These are phyloP conservation scores for Lichina pygmaea DNA, from an alignment of 495 filamentous ascomycete species.

Conservation along the genomic window DNA sequence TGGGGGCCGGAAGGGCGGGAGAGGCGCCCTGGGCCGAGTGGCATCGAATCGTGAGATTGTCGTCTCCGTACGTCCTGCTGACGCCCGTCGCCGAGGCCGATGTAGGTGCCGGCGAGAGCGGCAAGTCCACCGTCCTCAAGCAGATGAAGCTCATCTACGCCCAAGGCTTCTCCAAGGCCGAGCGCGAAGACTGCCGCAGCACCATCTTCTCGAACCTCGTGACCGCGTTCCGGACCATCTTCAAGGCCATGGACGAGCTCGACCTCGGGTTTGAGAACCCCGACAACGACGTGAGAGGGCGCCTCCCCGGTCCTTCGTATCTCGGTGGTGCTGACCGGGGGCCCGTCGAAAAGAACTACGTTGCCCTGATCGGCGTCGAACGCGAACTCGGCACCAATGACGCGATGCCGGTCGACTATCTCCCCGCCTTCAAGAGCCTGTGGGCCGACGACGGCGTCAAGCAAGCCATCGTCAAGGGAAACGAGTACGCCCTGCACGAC, in stretches of 20 bases:
- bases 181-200: constrained; percentile 76
- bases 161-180: constrained; percentile 69
- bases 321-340: background rate
- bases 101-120: constrained; percentile 83
- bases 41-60: too few species aligned
- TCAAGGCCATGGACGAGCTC: constrained; percentile 83
- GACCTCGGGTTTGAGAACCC: constrained; percentile 47
- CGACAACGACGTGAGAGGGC: constrained; percentile 22
- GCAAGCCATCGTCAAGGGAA: constrained; percentile 62
- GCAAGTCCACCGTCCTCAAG: constrained; percentile 94
- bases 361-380: constrained; percentile 13
- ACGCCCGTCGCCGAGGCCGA: background rate
- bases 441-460: constrained; percentile 72
- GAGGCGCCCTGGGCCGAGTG: too few species aligned
- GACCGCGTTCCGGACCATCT: constrained; percentile 64
- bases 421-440: constrained; percentile 53
- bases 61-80: too few species aligned
- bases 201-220: constrained; percentile 88
- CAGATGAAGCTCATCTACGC: constrained; percentile 98
- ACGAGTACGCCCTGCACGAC: constrained; percentile 91
- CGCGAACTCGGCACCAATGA: constrained; percentile 57
- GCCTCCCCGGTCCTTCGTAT: background rate
- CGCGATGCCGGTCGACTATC: constrained; percentile 37
- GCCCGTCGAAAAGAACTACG: background rate
- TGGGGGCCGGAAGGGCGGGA: background rate